Evolutionary conservation across 345 rosid species (phyloP).

Genomic region (Eutrema japonicum): DNA sequence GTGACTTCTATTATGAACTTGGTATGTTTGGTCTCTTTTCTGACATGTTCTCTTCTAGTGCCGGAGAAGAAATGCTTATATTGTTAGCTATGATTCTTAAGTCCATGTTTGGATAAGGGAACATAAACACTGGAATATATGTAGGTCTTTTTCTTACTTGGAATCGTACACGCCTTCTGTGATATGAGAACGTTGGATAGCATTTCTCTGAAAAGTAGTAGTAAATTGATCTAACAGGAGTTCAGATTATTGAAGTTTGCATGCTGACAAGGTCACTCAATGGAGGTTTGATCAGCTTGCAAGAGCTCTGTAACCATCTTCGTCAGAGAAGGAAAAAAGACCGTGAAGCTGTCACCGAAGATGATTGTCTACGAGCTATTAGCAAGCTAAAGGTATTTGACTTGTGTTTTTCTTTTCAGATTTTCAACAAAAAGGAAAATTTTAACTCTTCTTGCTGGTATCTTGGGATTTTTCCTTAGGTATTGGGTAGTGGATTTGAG

Average conservation of each 20-base stretch:
- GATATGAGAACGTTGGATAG: neutral
- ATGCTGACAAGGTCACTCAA: conserved; percentile 83
- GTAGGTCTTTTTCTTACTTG: neutral
- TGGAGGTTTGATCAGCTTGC: conserved; percentile 89
- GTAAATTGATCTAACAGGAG: conserved; percentile 64
- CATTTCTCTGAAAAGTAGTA: conserved; percentile 18
- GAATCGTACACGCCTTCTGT: neutral
- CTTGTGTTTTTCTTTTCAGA: neutral
- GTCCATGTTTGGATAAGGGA: neutral
- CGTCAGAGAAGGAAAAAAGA: conserved; percentile 70
- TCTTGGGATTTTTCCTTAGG: conserved; percentile 45
- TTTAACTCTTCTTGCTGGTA: neutral
- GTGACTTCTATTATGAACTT: conserved; percentile 95
- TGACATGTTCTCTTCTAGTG: conserved; percentile 7
- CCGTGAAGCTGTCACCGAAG: conserved; percentile 86
- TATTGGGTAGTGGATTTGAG: conserved; percentile 87
- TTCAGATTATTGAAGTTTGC: conserved; percentile 94
- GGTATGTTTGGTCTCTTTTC: conserved; percentile 44
- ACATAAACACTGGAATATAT: neutral
- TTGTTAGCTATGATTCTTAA: neutral
- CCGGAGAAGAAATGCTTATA: neutral
- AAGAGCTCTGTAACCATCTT: conserved; percentile 78
- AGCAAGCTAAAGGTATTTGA: conserved; percentile 79
- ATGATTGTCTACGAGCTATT: conserved; percentile 94
- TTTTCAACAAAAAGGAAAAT: neutral